A percentile compares a stretch with the other conserved stretches of the same genome.
Conservation (phyloP, 805 yeast genomes). For the Priceomyces melissophilus region DNA sequence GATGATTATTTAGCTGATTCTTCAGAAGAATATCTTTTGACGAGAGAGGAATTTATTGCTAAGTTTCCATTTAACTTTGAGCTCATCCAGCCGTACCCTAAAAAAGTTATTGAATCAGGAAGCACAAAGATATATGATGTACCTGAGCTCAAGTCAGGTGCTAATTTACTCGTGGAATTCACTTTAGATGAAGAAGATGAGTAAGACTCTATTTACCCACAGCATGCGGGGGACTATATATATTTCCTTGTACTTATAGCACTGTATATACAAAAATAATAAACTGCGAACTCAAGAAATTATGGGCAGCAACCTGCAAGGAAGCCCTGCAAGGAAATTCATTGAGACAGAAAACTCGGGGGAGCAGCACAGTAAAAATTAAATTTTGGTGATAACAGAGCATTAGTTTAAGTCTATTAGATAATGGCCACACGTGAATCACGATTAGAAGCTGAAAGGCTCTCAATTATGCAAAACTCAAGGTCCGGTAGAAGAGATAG, state of each 20-base stretch:
- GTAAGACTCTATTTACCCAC: background rate
- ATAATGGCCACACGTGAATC: constrained; percentile 36
- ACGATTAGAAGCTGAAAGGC: constrained; percentile 39
- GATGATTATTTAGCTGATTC: constrained; percentile 3
- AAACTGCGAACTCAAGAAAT: no score
- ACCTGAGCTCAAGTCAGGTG: constrained; percentile 31
- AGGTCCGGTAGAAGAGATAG: constrained; percentile 31
- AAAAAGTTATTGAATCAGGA: constrained; percentile 20
- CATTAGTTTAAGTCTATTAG: background rate
- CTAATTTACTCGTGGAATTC: constrained; percentile 36
- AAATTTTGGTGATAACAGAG: no score
- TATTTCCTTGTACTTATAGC: no score
- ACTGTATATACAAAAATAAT: no score
- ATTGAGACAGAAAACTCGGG: background rate
- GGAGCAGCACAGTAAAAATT: no score
- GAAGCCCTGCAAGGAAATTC: no score
- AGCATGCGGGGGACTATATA: no score
- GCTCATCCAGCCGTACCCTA: constrained; percentile 41
- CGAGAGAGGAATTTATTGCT: constrained; percentile 19
- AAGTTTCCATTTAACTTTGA: constrained; percentile 33
- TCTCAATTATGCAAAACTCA: constrained; percentile 37
- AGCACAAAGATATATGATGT: constrained; percentile 12
- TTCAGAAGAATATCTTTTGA: constrained; percentile 8
- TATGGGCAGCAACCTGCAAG: no score
- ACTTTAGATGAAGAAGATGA: constrained; percentile 19